phyloP scores from a whole-genome alignment of 1,139 yeast species.

The Magnusiomyces paraingens region DNA sequence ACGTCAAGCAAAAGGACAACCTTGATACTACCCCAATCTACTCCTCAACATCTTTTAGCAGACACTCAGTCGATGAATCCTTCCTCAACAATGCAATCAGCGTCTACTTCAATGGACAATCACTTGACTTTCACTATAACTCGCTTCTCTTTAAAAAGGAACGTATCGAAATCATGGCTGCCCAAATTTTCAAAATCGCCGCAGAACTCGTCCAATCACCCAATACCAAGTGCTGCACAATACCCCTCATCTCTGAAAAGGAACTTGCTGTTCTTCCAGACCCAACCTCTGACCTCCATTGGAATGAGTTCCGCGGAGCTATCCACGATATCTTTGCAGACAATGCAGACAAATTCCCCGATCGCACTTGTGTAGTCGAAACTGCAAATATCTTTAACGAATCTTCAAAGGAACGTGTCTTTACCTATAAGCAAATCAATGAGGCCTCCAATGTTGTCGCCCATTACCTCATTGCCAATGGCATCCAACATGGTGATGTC shows the following conservation, averaged over 20 bases:
- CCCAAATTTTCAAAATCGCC: conserved; percentile 59
- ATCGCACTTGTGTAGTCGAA: conserved; percentile 84
- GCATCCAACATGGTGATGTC: conserved; percentile 84
- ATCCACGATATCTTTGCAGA: conserved; percentile 89
- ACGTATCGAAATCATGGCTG: conserved; percentile 62
- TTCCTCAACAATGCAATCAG: conserved; percentile 36
- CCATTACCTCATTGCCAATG: conserved; percentile 72
- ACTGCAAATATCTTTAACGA: conserved; percentile 58
- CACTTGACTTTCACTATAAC: conserved; percentile 56
- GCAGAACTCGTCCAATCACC: conserved; percentile 22
- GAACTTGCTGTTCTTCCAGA: conserved; percentile 68
- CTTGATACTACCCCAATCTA: conserved; percentile 56
- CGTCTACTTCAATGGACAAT: conserved; percentile 38
- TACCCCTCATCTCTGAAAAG: conserved; percentile 58
- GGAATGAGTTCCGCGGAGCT: conserved; percentile 90
- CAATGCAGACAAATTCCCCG: conserved; percentile 79
- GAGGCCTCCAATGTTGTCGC: conserved; percentile 94
- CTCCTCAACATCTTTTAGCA: conserved; percentile 51
- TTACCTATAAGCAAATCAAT: conserved; percentile 79
- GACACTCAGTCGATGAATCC: conserved; percentile 52
- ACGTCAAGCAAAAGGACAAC: conserved; percentile 44
- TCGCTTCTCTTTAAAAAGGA: conserved; percentile 65
- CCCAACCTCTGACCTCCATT: conserved; percentile 80
- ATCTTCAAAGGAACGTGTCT: conserved; percentile 52
- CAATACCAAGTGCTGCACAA: conserved; percentile 47